Base-by-base conservation (phyloP, 2,329 filamentous ascomycete species). In the Colletotrichum costaricense region DNA sequence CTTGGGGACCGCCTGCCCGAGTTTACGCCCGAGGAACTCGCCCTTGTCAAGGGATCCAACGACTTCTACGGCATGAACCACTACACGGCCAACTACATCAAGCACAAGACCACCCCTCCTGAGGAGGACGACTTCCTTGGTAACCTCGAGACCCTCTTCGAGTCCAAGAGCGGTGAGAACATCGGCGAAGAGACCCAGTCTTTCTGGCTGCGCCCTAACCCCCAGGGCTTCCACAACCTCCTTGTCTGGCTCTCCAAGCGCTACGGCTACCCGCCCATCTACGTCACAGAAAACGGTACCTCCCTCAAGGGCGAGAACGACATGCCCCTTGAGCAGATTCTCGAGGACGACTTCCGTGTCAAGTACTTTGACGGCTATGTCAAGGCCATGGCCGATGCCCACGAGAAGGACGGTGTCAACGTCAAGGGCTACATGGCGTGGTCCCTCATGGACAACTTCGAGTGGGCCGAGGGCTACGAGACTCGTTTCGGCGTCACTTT, bases 41-140 rank as follows among this genome's bases (percentile, higher is more conserved):
- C 89, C 2, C 86, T 97, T n/a, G 91, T 97, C 58, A 88, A 93
- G 79, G 94, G 93, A n/a, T 94, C 92, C 80, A 97, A 97, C 82
- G 95, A 97, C 86, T 97, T 97, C 84, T 97, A 97, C 83, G 95
- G 94, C 82, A 96, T 96, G 94, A 97, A 97, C 87, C 93, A 95
- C 87, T 97, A 97, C 87, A 95, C 94, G 63, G 93, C 94, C 79
- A 94, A 97, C 87, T 97, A 94, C 84, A 92, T 97, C 84, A 92
- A 91, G 81, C 92, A 95, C 84, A 90, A 91, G 79, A 87, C 89
- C 8, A 88, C 88, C 7, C 84, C 88, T 60, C 84, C 93, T 0
- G 87, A 89, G 1, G 85, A 86, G 4, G 88, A 93, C 63, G 94
- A 97, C 84, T 91, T 91, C 82, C 85, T 90, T 14, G 95, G 95